Conservation (phyloP, 257 asterid genomes). For the Capsicum rhomboideum region DNA sequence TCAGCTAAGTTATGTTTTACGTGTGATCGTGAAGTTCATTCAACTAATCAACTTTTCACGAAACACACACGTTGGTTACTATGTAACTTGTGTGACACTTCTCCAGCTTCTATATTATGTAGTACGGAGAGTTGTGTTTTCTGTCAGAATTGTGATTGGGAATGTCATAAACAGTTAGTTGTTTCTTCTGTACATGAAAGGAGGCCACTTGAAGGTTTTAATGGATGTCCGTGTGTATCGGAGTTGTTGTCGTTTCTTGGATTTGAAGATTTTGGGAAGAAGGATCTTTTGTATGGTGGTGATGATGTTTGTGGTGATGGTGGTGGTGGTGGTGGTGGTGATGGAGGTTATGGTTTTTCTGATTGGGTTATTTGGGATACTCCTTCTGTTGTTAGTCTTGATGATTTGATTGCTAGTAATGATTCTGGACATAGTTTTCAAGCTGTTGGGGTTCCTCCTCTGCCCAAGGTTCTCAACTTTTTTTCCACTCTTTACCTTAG, state of each 20-base stretch:
- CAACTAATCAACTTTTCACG: slow-evolving; percentile 74
- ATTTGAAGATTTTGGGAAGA: slow-evolving; percentile 66
- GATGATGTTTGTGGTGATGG: background rate
- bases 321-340: no score
- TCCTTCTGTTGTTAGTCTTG: slow-evolving; percentile 57
- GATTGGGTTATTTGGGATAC: slow-evolving; percentile 85
- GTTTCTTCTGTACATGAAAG: slow-evolving; percentile 48
- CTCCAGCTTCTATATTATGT: slow-evolving; percentile 77
- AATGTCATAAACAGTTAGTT: slow-evolving; percentile 30
- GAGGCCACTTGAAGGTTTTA: slow-evolving; percentile 76
- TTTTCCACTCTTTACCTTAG: no score
- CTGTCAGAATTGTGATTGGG: slow-evolving; percentile 98
- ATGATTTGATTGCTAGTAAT: slow-evolving; percentile 55
- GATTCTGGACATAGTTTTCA: slow-evolving; percentile 48
- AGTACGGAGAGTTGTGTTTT: slow-evolving; percentile 49
- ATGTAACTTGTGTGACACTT: slow-evolving; percentile 61
- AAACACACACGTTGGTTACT: slow-evolving; percentile 80
- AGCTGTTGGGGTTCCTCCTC: slow-evolving; percentile 86
- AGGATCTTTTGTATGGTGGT: slow-evolving; percentile 8
- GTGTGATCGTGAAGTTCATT: slow-evolving; percentile 84
- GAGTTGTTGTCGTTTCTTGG: slow-evolving; percentile 60
- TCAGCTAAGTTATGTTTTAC: slow-evolving; percentile 75
- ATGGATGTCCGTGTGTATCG: slow-evolving; percentile 59
- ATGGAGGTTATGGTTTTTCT: slow-evolving; percentile 31
- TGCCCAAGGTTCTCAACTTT: slow-evolving; percentile 68